Conservation (phyloP, 768 basidiomycete species). For the Dentipellis fragilis region DNA sequence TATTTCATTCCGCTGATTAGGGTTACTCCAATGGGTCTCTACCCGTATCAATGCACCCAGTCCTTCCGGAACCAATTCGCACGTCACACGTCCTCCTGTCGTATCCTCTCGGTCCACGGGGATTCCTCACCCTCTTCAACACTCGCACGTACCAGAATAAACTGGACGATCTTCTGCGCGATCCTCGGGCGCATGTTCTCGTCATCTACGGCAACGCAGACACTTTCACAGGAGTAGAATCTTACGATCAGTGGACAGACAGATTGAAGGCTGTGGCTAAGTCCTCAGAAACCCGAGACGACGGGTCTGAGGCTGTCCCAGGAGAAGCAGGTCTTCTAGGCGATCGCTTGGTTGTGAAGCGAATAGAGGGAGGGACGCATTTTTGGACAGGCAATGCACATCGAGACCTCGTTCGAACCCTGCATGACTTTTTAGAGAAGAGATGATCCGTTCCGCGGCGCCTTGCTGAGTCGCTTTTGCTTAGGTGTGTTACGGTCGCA, state of each 20-base stretch:
- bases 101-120: constrained; percentile 63
- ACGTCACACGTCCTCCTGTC: constrained; percentile 65
- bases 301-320: not conserved
- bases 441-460: not conserved
- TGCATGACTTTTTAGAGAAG: not conserved
- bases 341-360: constrained; percentile 7
- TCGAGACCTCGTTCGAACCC: constrained; percentile 4
- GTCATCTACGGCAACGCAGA: constrained; percentile 60
- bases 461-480: too few relatives aligned
- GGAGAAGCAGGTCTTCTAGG: not conserved
- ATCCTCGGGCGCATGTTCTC: constrained; percentile 42
- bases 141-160: constrained; percentile 41
- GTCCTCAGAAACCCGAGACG: not conserved
- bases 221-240: constrained; percentile 51
- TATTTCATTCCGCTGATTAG: constrained; percentile 25
- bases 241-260: constrained; percentile 47
- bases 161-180: constrained; percentile 38
- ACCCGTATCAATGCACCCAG: constrained; percentile 55
- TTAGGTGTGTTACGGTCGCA: too few relatives aligned
- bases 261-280: constrained; percentile 20
- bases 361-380: constrained; percentile 10
- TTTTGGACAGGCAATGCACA: constrained; percentile 13
- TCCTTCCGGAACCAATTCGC: constrained; percentile 32
- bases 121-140: constrained; percentile 61
- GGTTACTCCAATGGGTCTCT: constrained; percentile 80